Base-by-base conservation (phyloP, 208 protist genomes). In the Trichomonas gallinae region DNA sequence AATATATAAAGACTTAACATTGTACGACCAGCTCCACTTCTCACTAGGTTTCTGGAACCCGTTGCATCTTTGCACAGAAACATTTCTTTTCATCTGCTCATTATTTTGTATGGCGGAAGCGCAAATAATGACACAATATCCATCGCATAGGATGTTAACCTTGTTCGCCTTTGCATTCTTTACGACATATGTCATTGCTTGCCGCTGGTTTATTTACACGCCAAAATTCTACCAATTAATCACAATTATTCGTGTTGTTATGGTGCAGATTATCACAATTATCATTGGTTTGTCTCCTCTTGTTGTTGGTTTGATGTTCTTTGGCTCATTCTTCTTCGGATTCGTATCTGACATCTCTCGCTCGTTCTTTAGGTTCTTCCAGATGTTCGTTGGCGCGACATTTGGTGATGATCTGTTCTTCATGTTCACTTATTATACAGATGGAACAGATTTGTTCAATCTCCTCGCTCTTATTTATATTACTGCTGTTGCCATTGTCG, bases 41-140 rank as follows among this genome's bases (percentile, higher is more conserved):
- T 93, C 87, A n/a, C 15, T 93, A 15, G 87, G 87, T 26, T 93
- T 93, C 51, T 93, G 87, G 87, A 42, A 93, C 38, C 87, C 87
- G 34, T 38, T 93, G 26, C 87, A 93, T 58, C 44, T 93, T 38
- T 0, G 48, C 9, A 93, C 44, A 23, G 44, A 93, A 38, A 36
- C 44, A 34, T 11, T 93, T 51, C 15, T 93, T 0, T 26, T 93
- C 38, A 23, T 31, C 0, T n/a, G 15, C 4, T 93, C 87, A 38
- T 17, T 51, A 34, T 34, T 58, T 51, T 93, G 42, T 48, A 17
- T 93, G 15, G 9, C n/a, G 11, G 44, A 93, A 93, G 48, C 87
- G 3, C 44, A 51, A 38, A 42, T 34, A 34, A 51, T 93, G 44
- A 93, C 87, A 38, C 87, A 93, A 51, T 93, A 44, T 93, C 17